Base-by-base conservation (phyloP, 768 basidiomycete genomes). In the Scleroderma bovista region DNA sequence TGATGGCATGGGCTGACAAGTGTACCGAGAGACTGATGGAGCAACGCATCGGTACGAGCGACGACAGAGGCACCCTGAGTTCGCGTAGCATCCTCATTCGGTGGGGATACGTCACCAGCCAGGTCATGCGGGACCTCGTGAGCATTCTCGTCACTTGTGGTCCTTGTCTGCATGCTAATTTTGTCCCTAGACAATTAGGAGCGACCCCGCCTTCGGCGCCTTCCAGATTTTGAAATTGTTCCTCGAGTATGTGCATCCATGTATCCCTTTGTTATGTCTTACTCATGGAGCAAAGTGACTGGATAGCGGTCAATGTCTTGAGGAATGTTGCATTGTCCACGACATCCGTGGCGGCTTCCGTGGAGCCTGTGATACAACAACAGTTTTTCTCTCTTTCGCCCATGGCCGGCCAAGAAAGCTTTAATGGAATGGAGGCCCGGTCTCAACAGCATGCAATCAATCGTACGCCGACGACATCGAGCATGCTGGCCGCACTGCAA, bases 181-280 rank as follows among this genome's bases (percentile, higher is more conserved):
- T n/a, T 23, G 32, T 52, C 26, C 41, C 10, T 63, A 92, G 89
- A 93, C 90, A 10, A 93, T 93, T 56, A 84, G 90, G 55, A 93
- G 90, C 57, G 90, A 93, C 68, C 90, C 90, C 47, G 87, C 90
- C 3, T 93, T 93, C 57, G 91, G 91, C 46, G 88, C 92, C 16
- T 93, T 93, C 73, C 91, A 93, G 68, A 92, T 93, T 53, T 64
- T 93, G 68, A 93, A 93, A 66, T 71, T 93, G 58, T 93, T 93
- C 78, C 75, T 93, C 52, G 90, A 93, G 89, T 91, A 57, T 61
- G 88, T 78, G 50, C 26, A 23, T 22, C 29, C 33, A 22, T 39
- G 3, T 29, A 50, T 26, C 48, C 49, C 39, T 47, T 48, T 55
- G 31, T 31, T 52, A 17, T 31, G 50, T 50, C n/a, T n/a, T 58